Conservation (phyloP, 139 green algal genomes). For the Chlamydomonas schloesseri region DNA sequence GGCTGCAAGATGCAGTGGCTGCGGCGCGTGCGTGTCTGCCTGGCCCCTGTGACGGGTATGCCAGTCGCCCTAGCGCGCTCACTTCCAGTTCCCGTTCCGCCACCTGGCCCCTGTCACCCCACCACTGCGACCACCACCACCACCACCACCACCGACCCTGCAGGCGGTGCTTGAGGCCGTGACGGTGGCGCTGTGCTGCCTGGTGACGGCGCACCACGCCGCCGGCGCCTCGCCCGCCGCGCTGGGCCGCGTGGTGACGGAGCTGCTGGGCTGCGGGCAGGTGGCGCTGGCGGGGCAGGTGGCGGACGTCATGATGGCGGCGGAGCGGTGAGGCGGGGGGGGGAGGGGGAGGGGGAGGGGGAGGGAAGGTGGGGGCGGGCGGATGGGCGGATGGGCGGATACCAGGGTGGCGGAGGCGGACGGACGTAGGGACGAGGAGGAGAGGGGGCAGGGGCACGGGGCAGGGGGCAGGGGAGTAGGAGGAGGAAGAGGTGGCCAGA, state of each 20-base stretch:
- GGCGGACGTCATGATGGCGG: background rate
- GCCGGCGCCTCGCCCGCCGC: background rate
- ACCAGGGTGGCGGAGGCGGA: too few species aligned
- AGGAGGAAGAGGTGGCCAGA: too few species aligned
- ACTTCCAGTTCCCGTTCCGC: too few species aligned
- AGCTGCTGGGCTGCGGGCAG: conserved; percentile 30
- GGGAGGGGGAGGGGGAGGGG: background rate
- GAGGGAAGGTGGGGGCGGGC: background rate
- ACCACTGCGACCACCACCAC: too few species aligned
- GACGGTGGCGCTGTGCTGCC: background rate
- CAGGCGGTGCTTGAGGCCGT: conserved; percentile 38
- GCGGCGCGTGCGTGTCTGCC: too few species aligned
- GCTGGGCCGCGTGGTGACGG: conserved; percentile 25
- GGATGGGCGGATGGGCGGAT: background rate
- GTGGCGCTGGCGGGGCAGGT: conserved; percentile 21
- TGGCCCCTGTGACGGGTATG: too few species aligned
- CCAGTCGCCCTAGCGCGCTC: too few species aligned
- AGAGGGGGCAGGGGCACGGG: too few species aligned
- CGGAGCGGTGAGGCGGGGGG: background rate
- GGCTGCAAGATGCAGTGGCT: too few species aligned
- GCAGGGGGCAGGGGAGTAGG: too few species aligned
- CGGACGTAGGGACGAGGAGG: too few species aligned
- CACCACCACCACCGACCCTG: background rate
- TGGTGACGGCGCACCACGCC: background rate
- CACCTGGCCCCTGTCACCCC: too few species aligned